Percentiles rank a stretch among this genome's conserved stretches.
Evolutionary conservation across 441 rosid species (phyloP).

Genomic region (Gossypium gossypioides): DNA sequence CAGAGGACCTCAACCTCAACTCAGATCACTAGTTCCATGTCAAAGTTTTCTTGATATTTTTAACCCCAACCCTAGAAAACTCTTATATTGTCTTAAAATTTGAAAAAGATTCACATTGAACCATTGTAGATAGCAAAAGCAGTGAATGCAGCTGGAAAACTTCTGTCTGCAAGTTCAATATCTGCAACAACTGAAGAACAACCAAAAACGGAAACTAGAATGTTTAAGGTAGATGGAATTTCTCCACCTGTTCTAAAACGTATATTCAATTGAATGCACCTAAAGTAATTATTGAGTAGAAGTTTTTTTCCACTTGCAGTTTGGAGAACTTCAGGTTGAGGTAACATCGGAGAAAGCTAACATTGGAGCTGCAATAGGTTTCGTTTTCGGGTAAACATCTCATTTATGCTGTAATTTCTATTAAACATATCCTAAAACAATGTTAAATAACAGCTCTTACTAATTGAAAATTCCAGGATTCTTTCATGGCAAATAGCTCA

Average conservation of each 20-base stretch:
- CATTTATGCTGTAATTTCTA: constrained; percentile 3
- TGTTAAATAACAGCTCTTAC: background rate
- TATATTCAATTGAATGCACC: background rate
- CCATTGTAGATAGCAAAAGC: constrained; percentile 64
- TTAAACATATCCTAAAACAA: background rate
- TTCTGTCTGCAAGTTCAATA: constrained; percentile 39
- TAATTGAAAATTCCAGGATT: constrained; percentile 34
- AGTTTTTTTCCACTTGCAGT: constrained; percentile 37
- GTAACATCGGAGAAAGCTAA: constrained; percentile 63
- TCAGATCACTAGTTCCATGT: background rate
- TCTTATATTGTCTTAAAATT: background rate
- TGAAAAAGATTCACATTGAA: background rate
- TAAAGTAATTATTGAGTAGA: background rate
- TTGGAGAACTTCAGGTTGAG: constrained; percentile 86
- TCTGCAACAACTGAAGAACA: constrained; percentile 29
- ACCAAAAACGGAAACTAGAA: constrained; percentile 38
- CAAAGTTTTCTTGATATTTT: background rate
- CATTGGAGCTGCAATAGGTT: constrained; percentile 58
- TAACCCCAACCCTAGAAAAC: background rate
- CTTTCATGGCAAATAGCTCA: constrained; percentile 75
- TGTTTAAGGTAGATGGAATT: constrained; percentile 52
- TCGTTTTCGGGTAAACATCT: constrained; percentile 58
- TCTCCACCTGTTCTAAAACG: constrained; percentile 1
- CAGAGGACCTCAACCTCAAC: background rate
- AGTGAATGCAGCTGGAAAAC: constrained; percentile 57